Conservation (phyloP, 306 rosid species). For the Lupinus albus region DNA sequence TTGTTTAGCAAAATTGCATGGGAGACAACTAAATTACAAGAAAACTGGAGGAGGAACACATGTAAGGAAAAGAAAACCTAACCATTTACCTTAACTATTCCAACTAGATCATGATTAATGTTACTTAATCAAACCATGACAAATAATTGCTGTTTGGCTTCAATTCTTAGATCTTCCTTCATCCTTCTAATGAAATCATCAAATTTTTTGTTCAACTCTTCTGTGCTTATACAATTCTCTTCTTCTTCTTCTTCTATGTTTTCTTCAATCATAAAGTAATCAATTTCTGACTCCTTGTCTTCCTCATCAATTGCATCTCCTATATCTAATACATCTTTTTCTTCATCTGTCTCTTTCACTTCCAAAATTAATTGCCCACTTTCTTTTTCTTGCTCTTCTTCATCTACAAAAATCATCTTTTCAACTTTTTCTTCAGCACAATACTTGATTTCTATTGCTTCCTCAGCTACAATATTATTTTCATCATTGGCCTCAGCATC, state of each 20-base stretch:
- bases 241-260: conserved; percentile 38
- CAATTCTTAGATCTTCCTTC: conserved; percentile 69
- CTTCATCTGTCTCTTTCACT: conserved; percentile 36
- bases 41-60: neutral
- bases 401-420: conserved; percentile 31
- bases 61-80: neutral
- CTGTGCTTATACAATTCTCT: conserved; percentile 58
- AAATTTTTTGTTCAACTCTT: conserved; percentile 73
- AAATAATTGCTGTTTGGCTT: conserved; percentile 63
- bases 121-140: conserved; percentile 48
- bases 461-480: conserved; percentile 32
- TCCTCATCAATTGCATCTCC: conserved; percentile 32
- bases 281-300: conserved; percentile 26
- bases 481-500: conserved; percentile 31
- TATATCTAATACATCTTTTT: conserved; percentile 27
- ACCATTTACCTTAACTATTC: neutral
- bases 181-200: conserved; percentile 83
- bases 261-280: conserved; percentile 39
- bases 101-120: conserved; percentile 2
- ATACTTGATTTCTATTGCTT: conserved; percentile 38
- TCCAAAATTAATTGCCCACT: neutral
- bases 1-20: conserved; percentile 19
- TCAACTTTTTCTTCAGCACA: conserved; percentile 35
- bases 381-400: conserved; percentile 35
- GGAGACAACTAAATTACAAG: conserved; percentile 17